Base-by-base conservation (phyloP, 257 asterid genomes). In the Vinca minor region DNA sequence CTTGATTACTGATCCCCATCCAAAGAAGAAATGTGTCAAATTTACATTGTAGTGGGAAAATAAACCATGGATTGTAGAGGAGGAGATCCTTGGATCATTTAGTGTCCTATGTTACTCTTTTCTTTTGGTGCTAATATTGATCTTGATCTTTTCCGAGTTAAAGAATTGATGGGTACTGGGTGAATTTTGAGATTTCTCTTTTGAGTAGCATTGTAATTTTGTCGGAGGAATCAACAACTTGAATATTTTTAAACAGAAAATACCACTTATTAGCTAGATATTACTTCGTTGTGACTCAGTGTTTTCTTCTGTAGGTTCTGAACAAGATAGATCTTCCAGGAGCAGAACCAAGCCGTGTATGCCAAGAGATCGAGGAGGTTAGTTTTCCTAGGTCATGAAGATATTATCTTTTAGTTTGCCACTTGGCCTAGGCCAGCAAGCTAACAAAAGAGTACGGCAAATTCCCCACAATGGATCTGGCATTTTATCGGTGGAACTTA, bases 281-380 rank as follows among this genome's bases (percentile, higher is more conserved):
- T 29, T 45, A 59, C 18, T 32, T 42, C 17, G 31, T 4, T 56
- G 23, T 26, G 57, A 50, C 48, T 59, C 11, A 56, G 65, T 53
- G 34, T 44, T 64, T 23, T 73, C 21, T 50, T 77, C 59, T 81
- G 68, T 82, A 93, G 98, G 97, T 93, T 78, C 74, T 93, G 79
- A 93, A 93, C 89, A 93, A 93, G 86, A 93, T 93, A 63, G 98
- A 93, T 81, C 98, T 93, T 80, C 98, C 98, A 60, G 97, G 98
- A 66, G 96, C 98, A 60, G 97, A 93, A 71, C 98, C 98, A 58
- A 82, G 77, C 77, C 88, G 91, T 69, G 92, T 93, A 74, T 64
- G 80, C 76, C 85, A 78, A 66, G 98, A 93, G 80, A 93, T 93
- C 67, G 98, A 93, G 77, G 98, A 93, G 98, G 98, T 92, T 70